Evolutionary conservation across 2,329 filamentous ascomycete genomes (phyloP).

Genomic region (Cytospora mali): DNA sequence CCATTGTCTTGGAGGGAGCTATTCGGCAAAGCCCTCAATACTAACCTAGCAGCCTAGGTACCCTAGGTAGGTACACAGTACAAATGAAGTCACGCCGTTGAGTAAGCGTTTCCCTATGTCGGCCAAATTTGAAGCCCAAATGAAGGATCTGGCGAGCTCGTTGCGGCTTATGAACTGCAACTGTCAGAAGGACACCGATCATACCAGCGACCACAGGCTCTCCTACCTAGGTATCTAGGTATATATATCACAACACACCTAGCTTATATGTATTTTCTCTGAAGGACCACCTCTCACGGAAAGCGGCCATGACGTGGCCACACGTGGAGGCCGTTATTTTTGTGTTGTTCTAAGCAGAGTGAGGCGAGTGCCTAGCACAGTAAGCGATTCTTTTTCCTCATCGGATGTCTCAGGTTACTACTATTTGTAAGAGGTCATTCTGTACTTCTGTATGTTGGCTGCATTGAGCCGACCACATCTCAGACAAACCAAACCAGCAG

Average conservation of each 20-base stretch:
- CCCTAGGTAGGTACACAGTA: no score
- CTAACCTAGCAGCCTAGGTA: no score
- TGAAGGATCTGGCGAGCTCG: no score
- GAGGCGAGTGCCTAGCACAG: not conserved
- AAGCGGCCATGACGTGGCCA: not conserved
- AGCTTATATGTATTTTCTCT: not conserved
- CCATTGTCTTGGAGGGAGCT: no score
- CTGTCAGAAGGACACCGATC: not conserved
- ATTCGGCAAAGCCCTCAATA: no score
- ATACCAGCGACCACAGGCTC: not conserved
- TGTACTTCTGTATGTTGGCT: slow-evolving; percentile 7
- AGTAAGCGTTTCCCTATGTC: no score
- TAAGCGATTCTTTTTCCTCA: no score
- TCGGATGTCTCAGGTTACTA: no score
- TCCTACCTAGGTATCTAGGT: not conserved
- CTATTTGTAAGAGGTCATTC: not conserved
- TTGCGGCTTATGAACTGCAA: not conserved
- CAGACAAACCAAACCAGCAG: slow-evolving; percentile 7
- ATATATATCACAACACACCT: not conserved
- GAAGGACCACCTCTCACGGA: not conserved
- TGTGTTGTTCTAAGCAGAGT: not conserved
- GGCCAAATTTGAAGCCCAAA: no score
- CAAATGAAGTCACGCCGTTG: no score
- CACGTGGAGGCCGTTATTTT: no score
- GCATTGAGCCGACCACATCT: slow-evolving; percentile 12